These are phyloP conservation scores for Colletotrichum horii DNA, from an alignment of 2,329 filamentous ascomycete species.

Conservation along the genomic window DNA sequence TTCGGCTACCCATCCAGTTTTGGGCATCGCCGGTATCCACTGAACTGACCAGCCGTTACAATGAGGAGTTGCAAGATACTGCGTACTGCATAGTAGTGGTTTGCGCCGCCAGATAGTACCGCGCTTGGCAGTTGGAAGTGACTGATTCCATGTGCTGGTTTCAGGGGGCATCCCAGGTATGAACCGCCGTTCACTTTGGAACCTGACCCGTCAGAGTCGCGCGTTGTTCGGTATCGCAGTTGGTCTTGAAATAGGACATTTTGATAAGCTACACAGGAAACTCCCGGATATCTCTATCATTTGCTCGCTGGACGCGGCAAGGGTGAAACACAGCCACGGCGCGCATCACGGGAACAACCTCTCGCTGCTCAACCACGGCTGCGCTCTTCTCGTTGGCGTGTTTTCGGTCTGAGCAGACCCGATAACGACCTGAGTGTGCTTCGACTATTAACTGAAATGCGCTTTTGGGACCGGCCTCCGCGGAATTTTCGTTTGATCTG, in stretches of 20 bases:
- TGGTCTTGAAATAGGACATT: not conserved
- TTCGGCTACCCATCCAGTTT: not conserved
- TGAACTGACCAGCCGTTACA: not conserved
- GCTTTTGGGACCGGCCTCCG: not conserved
- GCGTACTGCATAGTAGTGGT: not conserved
- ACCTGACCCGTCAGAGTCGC: not conserved
- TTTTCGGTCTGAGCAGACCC: not conserved
- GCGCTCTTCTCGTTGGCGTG: not conserved
- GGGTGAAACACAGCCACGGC: not conserved
- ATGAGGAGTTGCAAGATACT: not conserved
- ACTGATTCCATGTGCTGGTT: not conserved
- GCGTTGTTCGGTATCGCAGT: not conserved
- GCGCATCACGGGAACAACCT: not conserved
- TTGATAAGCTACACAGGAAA: not conserved
- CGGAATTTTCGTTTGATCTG: conserved; percentile 5
- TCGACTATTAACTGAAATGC: not conserved
- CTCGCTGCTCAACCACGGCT: not conserved
- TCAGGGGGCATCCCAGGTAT: not conserved
- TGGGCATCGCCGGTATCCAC: not conserved
- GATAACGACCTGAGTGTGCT: not conserved
- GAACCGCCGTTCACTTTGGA: not conserved
- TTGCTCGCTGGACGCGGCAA: not conserved
- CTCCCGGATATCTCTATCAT: not conserved
- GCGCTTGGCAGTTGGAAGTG: not conserved
- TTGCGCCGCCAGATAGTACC: not conserved